phyloP scores from a whole-genome alignment of 2,329 filamentous ascomycete species.

The Fusarium sp. region DNA sequence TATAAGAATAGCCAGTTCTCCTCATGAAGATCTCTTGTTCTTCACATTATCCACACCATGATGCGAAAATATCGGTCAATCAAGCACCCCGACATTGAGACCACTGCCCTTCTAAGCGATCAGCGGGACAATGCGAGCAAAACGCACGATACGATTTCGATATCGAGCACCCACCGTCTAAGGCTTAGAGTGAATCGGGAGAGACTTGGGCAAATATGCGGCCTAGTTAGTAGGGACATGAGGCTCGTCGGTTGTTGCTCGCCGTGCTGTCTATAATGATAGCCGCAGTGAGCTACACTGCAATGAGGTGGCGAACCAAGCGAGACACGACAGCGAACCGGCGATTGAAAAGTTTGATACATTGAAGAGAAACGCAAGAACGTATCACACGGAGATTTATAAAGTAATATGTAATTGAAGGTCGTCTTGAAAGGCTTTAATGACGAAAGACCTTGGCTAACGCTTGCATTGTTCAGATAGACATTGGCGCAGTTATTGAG shows the following conservation, averaged over 20 bases:
- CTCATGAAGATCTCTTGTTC: neutral
- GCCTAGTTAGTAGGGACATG: conserved; percentile 66
- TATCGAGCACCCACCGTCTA: conserved; percentile 59
- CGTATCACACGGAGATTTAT: neutral
- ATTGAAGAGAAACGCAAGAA: neutral
- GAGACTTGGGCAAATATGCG: conserved; percentile 60
- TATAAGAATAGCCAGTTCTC: conserved; percentile 3
- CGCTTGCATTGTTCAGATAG: conserved; percentile 1
- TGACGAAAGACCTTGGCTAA: neutral
- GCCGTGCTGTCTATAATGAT: conserved; percentile 58
- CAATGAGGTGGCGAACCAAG: neutral
- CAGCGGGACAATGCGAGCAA: conserved; percentile 65
- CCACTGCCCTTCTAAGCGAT: conserved; percentile 64
- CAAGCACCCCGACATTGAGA: conserved; percentile 53
- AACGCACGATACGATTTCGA: conserved; percentile 55
- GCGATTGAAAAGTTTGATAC: too few species aligned
- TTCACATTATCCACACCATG: neutral
- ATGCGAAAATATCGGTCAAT: conserved; percentile 1
- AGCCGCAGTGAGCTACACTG: neutral
- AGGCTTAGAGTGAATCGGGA: neutral
- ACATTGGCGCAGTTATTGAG: neutral
- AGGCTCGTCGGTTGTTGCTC: conserved; percentile 62
- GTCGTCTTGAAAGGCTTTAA: neutral
- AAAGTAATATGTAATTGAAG: conserved; percentile 1
- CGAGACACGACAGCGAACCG: too few species aligned